Conservation (phyloP, 2,329 filamentous ascomycete genomes). For the Plenodomus tracheiphilus region DNA sequence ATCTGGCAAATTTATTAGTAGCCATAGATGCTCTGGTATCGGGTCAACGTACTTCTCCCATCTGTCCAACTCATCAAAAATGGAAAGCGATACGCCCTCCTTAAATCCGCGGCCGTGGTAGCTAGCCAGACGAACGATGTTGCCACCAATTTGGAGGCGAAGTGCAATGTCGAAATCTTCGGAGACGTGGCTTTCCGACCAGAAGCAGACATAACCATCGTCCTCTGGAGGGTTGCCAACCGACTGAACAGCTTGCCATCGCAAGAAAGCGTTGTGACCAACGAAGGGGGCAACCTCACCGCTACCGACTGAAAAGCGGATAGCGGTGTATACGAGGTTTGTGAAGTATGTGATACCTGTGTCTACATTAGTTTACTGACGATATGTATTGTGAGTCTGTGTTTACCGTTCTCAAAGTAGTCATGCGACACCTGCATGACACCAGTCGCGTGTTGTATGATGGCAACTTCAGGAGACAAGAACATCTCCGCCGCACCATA, state of each 20-base stretch:
- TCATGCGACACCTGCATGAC: conserved; percentile 72
- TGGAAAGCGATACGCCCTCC: conserved; percentile 71
- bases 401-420: conserved; percentile 65
- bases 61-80: conserved; percentile 70
- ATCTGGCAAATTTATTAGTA: too few relatives aligned
- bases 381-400: neutral
- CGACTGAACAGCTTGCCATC: conserved; percentile 66
- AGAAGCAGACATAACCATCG: conserved; percentile 66
- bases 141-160: conserved; percentile 68
- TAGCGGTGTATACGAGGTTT: conserved; percentile 72
- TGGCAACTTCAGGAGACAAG: conserved; percentile 73
- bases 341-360: conserved; percentile 73
- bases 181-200: conserved; percentile 75
- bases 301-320: conserved; percentile 68
- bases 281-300: conserved; percentile 75
- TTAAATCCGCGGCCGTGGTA: conserved; percentile 72
- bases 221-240: conserved; percentile 51
- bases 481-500: conserved; percentile 81
- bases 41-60: conserved; percentile 61
- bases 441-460: conserved; percentile 71
- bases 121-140: conserved; percentile 67
- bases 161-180: conserved; percentile 77
- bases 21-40: too few relatives aligned
- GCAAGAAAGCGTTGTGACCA: conserved; percentile 73
- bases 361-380: neutral